A percentile compares a stretch with the other conserved stretches of the same genome.
These are phyloP conservation scores for Emericellopsis atlantica DNA, from an alignment of 2,329 filamentous ascomycete genomes.

Conservation along the genomic window DNA sequence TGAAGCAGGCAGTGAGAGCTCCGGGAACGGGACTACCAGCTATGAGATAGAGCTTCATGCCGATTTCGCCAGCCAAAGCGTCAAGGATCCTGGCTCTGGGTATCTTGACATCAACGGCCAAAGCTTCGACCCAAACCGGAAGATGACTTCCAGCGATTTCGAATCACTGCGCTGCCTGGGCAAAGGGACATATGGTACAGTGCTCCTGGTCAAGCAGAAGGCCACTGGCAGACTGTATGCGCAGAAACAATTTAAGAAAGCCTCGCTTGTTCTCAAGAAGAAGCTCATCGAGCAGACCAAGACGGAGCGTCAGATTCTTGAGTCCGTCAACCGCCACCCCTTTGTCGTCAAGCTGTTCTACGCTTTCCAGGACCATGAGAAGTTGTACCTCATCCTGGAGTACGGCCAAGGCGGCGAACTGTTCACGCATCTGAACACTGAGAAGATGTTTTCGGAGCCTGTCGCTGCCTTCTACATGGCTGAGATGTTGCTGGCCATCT, in stretches of 20 bases:
- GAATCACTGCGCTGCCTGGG: conserved; percentile 83
- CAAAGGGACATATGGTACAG: conserved; percentile 92
- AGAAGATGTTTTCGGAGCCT: conserved; percentile 89
- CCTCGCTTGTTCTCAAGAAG: conserved; percentile 88
- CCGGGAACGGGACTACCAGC: conserved; percentile 55
- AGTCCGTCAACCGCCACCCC: conserved; percentile 90
- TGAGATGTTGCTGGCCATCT: conserved; percentile 88
- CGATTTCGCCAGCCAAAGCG: conserved; percentile 67
- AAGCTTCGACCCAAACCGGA: conserved; percentile 44
- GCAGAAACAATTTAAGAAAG: conserved; percentile 98
- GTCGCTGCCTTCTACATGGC: conserved; percentile 96
- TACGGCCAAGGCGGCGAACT: conserved; percentile 96
- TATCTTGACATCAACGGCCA: conserved; percentile 6
- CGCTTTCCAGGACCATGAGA: conserved; percentile 95
- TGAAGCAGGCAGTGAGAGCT: conserved; percentile 43
- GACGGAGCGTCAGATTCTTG: conserved; percentile 87
- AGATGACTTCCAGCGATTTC: conserved; percentile 89
- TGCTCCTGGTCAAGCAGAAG: conserved; percentile 82
- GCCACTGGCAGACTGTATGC: conserved; percentile 82
- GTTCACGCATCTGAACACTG: conserved; percentile 85
- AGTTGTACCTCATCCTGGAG: conserved; percentile 92
- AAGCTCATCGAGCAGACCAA: conserved; percentile 94
- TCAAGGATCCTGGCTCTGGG: conserved; percentile 23
- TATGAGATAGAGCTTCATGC: conserved; percentile 78
- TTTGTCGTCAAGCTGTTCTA: conserved; percentile 98